A percentile compares a stretch with the other conserved stretches of the same genome.
Conservation (phyloP, 2,329 filamentous ascomycete species). For the Ophiosphaerella narmari region DNA sequence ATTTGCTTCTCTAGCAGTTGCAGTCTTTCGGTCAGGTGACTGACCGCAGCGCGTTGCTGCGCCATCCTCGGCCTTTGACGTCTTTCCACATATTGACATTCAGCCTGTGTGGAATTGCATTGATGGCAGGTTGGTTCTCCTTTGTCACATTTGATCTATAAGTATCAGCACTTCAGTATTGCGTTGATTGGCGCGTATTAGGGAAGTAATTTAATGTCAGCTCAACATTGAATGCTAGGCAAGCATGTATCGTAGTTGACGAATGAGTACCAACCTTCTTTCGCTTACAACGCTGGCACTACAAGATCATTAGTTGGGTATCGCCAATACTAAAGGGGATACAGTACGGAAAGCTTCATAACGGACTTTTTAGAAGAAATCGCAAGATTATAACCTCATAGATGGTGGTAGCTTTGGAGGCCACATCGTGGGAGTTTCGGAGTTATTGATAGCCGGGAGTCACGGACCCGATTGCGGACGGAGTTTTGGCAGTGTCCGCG, state of each 20-base stretch:
- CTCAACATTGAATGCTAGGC: background rate
- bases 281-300: conserved; percentile 18
- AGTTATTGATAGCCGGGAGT: background rate
- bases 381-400: too few species aligned
- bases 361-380: background rate
- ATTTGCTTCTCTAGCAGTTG: conserved; percentile 33
- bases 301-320: background rate
- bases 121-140: conserved; percentile 30
- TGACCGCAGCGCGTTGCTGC: conserved; percentile 26
- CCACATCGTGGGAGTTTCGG: too few species aligned
- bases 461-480: background rate
- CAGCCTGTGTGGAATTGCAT: conserved; percentile 26
- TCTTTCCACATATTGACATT: conserved; percentile 37
- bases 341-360: conserved; percentile 19
- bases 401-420: too few species aligned
- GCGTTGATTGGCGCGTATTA: background rate
- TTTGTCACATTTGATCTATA: conserved; percentile 37
- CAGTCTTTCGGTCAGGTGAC: conserved; percentile 26
- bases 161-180: background rate
- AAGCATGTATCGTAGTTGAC: background rate
- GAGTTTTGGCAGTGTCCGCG: background rate
- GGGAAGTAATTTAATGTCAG: too few species aligned
- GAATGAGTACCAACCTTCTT: conserved; percentile 12
- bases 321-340: too few species aligned
- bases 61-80: conserved; percentile 28